Conservation (phyloP, 805 yeast genomes). For the Candida oleophila region DNA sequence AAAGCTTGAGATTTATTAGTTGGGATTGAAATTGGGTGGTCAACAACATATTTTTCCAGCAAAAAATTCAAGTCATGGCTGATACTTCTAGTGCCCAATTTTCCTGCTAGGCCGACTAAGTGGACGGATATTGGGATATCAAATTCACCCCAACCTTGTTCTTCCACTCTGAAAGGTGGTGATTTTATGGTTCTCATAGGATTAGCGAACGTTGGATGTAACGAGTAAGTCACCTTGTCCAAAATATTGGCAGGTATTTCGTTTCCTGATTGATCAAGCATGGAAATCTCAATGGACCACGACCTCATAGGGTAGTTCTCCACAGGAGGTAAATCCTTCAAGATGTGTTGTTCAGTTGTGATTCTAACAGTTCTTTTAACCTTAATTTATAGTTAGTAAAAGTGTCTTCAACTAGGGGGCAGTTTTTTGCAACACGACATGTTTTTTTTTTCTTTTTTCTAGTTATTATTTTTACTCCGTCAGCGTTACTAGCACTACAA, state of each 20-base stretch:
- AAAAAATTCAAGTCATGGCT: conserved; percentile 87
- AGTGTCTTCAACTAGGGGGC: background rate
- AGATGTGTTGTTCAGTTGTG: conserved; percentile 79
- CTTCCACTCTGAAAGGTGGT: conserved; percentile 84
- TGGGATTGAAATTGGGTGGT: conserved; percentile 77
- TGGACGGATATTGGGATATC: conserved; percentile 80
- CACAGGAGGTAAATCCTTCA: conserved; percentile 79
- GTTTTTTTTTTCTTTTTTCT: too few relatives aligned
- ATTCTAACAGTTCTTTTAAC: conserved; percentile 86
- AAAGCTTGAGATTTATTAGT: conserved; percentile 66
- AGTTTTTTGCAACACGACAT: background rate
- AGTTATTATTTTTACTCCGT: too few relatives aligned
- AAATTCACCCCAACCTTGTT: conserved; percentile 98
- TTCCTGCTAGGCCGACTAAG: conserved; percentile 60
- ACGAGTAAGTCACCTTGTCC: conserved; percentile 88
- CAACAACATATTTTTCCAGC: conserved; percentile 72
- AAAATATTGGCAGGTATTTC: conserved; percentile 84
- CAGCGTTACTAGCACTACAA: background rate
- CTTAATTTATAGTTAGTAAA: conserved; percentile 19
- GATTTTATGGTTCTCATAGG: conserved; percentile 80
- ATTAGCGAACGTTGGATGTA: conserved; percentile 92
- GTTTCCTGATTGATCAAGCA: conserved; percentile 77
- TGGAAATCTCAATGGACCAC: conserved; percentile 79
- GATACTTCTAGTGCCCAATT: conserved; percentile 83
- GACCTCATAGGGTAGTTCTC: conserved; percentile 93